Conservation (phyloP, 106 monocot genomes). For the Phalaenopsis aphrodite region DNA sequence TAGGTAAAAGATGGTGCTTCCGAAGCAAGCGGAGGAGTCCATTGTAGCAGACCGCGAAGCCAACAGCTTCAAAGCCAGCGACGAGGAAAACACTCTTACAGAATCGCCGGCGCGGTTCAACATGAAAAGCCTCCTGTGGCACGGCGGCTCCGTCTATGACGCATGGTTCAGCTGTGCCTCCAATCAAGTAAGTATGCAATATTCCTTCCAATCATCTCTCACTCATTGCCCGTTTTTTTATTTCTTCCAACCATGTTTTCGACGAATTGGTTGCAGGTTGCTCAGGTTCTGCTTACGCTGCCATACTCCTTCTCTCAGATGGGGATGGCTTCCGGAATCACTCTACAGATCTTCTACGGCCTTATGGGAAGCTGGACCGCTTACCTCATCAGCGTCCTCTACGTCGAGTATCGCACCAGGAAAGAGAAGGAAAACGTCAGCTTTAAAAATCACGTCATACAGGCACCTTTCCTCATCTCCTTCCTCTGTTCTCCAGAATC, state of each 20-base stretch:
- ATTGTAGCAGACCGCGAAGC: neutral
- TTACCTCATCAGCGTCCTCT: slow-evolving; percentile 93
- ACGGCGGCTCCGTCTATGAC: slow-evolving; percentile 89
- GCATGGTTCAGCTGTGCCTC: slow-evolving; percentile 98
- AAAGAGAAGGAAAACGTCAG: slow-evolving; percentile 80
- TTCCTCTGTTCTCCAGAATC: neutral
- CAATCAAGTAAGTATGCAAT: slow-evolving; percentile 40
- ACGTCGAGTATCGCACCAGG: slow-evolving; percentile 73
- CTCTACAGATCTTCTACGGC: slow-evolving; percentile 85
- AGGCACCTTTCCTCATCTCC: slow-evolving; percentile 24
- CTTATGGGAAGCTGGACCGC: slow-evolving; percentile 93
- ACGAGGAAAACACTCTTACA: neutral
- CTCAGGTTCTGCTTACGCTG: slow-evolving; percentile 73
- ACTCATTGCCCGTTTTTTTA: neutral
- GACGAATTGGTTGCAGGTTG: slow-evolving; percentile 34
- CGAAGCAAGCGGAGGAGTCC: slow-evolving; percentile 3
- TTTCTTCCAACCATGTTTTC: neutral
- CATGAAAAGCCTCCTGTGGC: slow-evolving; percentile 83
- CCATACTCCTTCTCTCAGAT: slow-evolving; percentile 94
- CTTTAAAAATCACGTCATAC: slow-evolving; percentile 89
- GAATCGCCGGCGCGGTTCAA: slow-evolving; percentile 9
- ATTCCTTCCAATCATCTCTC: neutral
- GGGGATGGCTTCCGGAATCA: slow-evolving; percentile 70
- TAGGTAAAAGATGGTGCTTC: neutral
- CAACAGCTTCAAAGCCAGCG: neutral